Evolutionary conservation across 768 basidiomycete species (phyloP).

Genomic region (Kwoniella heveanensis): DNA sequence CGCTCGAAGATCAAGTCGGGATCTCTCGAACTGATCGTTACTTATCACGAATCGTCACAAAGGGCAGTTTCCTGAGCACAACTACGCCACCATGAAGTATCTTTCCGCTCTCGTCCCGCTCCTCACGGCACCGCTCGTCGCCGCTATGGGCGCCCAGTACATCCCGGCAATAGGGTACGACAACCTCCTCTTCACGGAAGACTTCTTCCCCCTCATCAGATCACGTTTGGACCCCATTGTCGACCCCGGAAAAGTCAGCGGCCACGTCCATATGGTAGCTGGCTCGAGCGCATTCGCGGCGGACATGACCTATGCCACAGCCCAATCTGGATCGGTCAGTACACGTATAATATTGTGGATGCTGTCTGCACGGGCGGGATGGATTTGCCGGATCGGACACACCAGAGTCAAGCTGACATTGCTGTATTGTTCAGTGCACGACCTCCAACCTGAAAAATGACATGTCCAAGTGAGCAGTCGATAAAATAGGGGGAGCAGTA

Average conservation of each 20-base stretch:
- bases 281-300: conserved; percentile 40
- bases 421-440: conserved; percentile 24
- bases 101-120: neutral
- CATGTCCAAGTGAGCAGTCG: conserved; percentile 24
- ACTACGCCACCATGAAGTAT: neutral
- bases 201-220: conserved; percentile 23
- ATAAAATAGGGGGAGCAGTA: too few species aligned
- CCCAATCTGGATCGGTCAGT: conserved; percentile 15
- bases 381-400: neutral
- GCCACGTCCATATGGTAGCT: conserved; percentile 48
- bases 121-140: neutral
- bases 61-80: too few species aligned
- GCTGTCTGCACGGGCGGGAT: too few species aligned
- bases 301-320: conserved; percentile 6
- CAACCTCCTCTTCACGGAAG: conserved; percentile 18
- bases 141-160: neutral
- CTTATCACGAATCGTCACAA: too few species aligned
- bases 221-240: conserved; percentile 50
- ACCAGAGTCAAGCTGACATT: neutral
- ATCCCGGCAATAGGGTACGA: neutral
- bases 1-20: too few species aligned
- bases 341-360: too few species aligned
- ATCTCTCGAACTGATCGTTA: too few species aligned
- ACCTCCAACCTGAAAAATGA: conserved; percentile 31
- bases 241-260: conserved; percentile 37